Evolutionary conservation across 2,329 filamentous ascomycete genomes (phyloP).

Genomic region (Ceratocystis colombiana): DNA sequence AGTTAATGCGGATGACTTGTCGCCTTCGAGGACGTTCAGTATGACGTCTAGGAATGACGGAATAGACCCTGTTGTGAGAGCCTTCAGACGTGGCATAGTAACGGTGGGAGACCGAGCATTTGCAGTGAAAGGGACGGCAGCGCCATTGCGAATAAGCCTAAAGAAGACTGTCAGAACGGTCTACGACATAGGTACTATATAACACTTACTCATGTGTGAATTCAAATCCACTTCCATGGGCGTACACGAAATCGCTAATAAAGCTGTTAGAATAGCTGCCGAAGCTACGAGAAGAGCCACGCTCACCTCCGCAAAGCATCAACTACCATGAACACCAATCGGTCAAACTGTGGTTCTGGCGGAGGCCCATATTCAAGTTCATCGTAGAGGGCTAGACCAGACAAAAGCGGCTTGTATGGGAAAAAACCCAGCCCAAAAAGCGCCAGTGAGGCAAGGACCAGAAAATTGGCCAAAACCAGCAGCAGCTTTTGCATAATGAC

Average conservation of each 20-base stretch:
- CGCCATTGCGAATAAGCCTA: slow-evolving; percentile 73
- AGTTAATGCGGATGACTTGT: slow-evolving; percentile 78
- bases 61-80: slow-evolving; percentile 94
- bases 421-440: slow-evolving; percentile 89
- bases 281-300: neutral
- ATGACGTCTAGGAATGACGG: slow-evolving; percentile 96
- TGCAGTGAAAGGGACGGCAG: slow-evolving; percentile 85
- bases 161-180: neutral
- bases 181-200: neutral
- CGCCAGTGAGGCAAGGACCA: slow-evolving; percentile 64
- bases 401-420: slow-evolving; percentile 88
- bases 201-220: slow-evolving; percentile 73
- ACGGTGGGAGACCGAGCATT: slow-evolving; percentile 95
- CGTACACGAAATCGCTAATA: slow-evolving; percentile 82
- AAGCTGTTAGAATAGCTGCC: slow-evolving; percentile 26
- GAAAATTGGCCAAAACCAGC: slow-evolving; percentile 50
- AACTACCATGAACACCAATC: slow-evolving; percentile 92
- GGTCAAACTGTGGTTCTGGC: slow-evolving; percentile 68
- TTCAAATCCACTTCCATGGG: slow-evolving; percentile 65
- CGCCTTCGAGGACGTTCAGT: slow-evolving; percentile 88
- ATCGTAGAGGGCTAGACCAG: slow-evolving; percentile 66
- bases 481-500: slow-evolving; percentile 1
- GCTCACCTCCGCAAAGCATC: slow-evolving; percentile 78
- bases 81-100: slow-evolving; percentile 95
- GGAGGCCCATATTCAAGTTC: slow-evolving; percentile 42